phyloP scores from a whole-genome alignment of 345 rosid genomes.

The Cardiospermum halicacabum region DNA sequence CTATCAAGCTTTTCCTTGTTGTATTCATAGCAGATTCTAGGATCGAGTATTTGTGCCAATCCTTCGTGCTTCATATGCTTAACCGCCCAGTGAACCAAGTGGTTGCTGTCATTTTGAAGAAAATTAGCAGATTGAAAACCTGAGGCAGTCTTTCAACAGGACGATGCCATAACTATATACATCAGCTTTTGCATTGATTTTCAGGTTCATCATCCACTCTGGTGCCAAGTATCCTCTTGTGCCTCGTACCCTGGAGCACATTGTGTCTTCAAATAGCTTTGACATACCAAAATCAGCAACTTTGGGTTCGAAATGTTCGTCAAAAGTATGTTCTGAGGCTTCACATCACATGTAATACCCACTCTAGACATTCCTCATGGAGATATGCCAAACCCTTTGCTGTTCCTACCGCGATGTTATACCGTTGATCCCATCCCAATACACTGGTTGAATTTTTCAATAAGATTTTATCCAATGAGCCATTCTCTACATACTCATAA shows the following conservation, averaged over 20 bases:
- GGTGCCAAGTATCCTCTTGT: constrained; percentile 27
- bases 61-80: not conserved
- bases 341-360: constrained; percentile 27
- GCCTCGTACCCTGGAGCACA: constrained; percentile 11
- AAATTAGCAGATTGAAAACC: not conserved
- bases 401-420: constrained; percentile 22
- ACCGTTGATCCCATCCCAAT: constrained; percentile 23
- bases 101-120: not conserved
- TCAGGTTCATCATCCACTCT: constrained; percentile 21
- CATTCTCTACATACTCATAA: constrained; percentile 24
- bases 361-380: constrained; percentile 31
- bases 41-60: constrained; percentile 6
- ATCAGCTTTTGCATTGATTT: constrained; percentile 28
- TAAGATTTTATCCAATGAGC: constrained; percentile 23
- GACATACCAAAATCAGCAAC: constrained; percentile 25
- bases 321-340: constrained; percentile 24
- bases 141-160: constrained; percentile 18
- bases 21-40: constrained; percentile 7
- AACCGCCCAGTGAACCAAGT: constrained; percentile 10
- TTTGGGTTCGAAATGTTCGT: constrained; percentile 13
- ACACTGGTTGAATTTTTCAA: constrained; percentile 3
- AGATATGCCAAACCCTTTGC: constrained; percentile 31
- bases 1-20: constrained; percentile 5
- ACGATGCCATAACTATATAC: constrained; percentile 38
- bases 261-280: constrained; percentile 16